Base-by-base conservation (phyloP, 1,284 basidiomycete species). In the Cutaneotrichosporon dermatis region DNA sequence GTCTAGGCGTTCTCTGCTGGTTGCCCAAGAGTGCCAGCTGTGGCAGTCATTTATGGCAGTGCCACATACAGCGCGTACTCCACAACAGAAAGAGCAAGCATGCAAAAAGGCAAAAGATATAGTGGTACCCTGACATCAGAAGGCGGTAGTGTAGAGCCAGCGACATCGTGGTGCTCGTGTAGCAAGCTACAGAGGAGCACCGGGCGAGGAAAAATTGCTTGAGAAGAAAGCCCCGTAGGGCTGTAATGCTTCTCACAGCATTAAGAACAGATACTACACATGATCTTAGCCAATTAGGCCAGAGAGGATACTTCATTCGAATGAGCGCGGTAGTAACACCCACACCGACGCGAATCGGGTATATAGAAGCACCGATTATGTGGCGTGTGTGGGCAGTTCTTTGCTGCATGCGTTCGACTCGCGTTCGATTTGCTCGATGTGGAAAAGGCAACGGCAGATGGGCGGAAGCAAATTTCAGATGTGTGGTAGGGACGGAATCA, bases 201-300 rank as follows among this genome's bases (percentile, higher is more conserved):
- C 69, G 59, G 63, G 69, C 64, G 57, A 60, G 59, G 59, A 67
- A 68, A 76, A 60, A 72, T 71, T 72, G 66, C 56, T 51, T 62
- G 64, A 76, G 71, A 73, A 69, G 62, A 58, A 68, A 58, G 50
- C 44, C 62, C 69, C 69, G 69, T 75, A 71, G 67, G 61, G 51
- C 48, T 42, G 60, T 75, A 71, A 71, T 44, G 63, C 68, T 70
- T 74, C 71, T 76, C 64, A 76, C 66, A 70, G 67, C 63, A 44
- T 71, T 71, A 76, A 76, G 73, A 75, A 76, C 74, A 75, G 74
- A 76, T 76, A 76, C 73, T 76, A 76, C 74, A 76, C 74, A 76
- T 75, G 74, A 76, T 76, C 74, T 74, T 76, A 76, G 74, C 74
- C 74, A 76, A 76, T 72, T 73, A 74, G 74, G 74, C 73, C 72